Base-by-base conservation (phyloP, 768 basidiomycete species). In the Mycena leptocephala region DNA sequence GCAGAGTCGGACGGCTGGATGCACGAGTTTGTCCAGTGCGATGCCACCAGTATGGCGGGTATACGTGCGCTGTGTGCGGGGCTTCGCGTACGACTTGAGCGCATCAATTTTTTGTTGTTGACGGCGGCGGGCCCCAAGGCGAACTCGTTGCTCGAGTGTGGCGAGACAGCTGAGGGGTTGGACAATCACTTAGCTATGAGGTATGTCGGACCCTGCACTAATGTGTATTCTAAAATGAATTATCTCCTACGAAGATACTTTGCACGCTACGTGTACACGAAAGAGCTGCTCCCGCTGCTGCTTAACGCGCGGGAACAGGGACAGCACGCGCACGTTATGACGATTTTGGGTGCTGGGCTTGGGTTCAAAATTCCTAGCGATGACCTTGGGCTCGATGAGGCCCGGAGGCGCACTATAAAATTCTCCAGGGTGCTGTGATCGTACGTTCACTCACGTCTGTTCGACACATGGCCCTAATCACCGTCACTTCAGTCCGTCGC, bases 111-210 rank as follows among this genome's bases (percentile, higher is more conserved):
- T 75, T 77, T 87, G 55, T 82, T 85, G 11, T 62, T 85, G 58
- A 79, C 81, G 4, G 76, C 83, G n/a, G 83, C 82, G 3, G 76
- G 84, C 24, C 46, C 84, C 48, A 80, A 78, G 48, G 67, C 82
- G 48, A 74, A 73, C n/a, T 84, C 84, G 22, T 56, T 85, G 51
- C 76, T 79, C 20, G 84, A 83, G 37, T 70, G 83, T 32, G 78
- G 79, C 20, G 84, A 85, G 74, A 86, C 85, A 16, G 75, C 77
- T 24, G 86, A 87, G 76, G 85, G 85, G 8, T 80, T 86, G 35
- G 85, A 86, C 75, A 71, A 78, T 55, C 83, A 84, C 72, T 73
- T 85, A 18, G 82, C 82, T 24, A 48, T 85, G 67, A 79, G 84
- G 86, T 78, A 72, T 79, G 70, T 75, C 82, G 7, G 81, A 80